phyloP scores from a whole-genome alignment of 441 rosid species.

The Theobroma grandiflorum region DNA sequence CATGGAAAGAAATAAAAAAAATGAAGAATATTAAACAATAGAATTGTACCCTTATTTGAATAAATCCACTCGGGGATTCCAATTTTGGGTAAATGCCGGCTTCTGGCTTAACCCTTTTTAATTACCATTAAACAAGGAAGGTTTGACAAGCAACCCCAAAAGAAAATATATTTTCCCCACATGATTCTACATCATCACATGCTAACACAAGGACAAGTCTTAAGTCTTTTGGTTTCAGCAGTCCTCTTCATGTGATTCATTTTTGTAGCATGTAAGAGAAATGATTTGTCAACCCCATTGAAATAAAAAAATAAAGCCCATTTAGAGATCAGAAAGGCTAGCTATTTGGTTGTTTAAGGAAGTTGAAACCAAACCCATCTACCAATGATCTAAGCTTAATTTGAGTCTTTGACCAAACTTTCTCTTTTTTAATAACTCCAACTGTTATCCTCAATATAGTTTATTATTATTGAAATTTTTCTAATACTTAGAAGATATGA shows the following conservation, averaged over 20 bases:
- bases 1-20: too few species aligned
- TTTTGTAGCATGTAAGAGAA: too few species aligned
- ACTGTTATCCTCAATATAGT: background rate
- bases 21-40: too few species aligned
- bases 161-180: too few species aligned
- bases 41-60: background rate
- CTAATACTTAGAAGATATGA: too few species aligned
- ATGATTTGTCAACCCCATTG: too few species aligned
- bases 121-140: background rate
- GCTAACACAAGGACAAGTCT: too few species aligned
- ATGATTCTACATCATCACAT: too few species aligned
- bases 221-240: too few species aligned
- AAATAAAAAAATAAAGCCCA: too few species aligned
- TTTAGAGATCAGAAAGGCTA: background rate
- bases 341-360: background rate
- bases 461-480: background rate
- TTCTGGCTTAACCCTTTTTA: background rate
- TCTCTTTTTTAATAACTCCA: background rate
- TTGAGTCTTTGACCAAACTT: slow-evolving; percentile 15
- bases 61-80: background rate
- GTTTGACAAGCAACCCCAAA: slow-evolving; percentile 6
- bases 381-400: background rate
- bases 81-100: background rate
- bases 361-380: background rate
- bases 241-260: too few species aligned